A percentile compares a stretch with the other conserved stretches of the same genome.
Conservation (phyloP, 805 yeast genomes). For the Metschnikowia dekortorum region DNA sequence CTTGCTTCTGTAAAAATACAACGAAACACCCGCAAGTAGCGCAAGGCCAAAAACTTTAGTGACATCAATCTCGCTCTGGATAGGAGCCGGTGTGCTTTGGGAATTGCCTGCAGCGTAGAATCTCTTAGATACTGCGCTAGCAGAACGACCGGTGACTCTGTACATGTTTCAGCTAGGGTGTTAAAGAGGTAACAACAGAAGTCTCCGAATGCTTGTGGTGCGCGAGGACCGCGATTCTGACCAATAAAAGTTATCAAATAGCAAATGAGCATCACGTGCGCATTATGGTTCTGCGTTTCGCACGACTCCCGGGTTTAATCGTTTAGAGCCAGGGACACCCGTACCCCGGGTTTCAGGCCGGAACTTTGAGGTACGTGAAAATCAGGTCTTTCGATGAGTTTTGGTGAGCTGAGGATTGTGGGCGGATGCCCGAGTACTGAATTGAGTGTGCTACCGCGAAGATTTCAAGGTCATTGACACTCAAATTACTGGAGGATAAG, state of each 20-base stretch:
- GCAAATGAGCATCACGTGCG: slow-evolving; percentile 1
- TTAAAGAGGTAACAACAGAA: background rate
- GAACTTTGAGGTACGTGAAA: background rate
- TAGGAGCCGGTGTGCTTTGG: slow-evolving; percentile 15
- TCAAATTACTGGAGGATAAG: background rate
- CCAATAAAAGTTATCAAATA: slow-evolving; percentile 9
- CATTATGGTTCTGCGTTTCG: background rate
- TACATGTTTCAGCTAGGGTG: slow-evolving; percentile 10
- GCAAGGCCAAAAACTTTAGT: slow-evolving; percentile 41
- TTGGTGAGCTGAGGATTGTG: background rate
- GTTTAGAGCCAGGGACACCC: background rate
- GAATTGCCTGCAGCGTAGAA: slow-evolving; percentile 14
- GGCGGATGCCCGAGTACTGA: background rate
- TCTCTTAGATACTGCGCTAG: slow-evolving; percentile 12
- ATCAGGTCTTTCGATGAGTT: background rate
- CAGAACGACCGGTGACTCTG: slow-evolving; percentile 16
- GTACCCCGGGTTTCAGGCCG: background rate
- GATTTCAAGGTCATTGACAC: background rate
- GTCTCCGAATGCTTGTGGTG: background rate
- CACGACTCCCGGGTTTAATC: background rate
- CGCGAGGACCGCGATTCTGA: slow-evolving; percentile 1
- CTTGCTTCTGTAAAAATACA: slow-evolving; percentile 19
- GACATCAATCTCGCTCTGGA: slow-evolving; percentile 32
- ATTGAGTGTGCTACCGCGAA: background rate
- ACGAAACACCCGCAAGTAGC: slow-evolving; percentile 33